These are phyloP conservation scores for Coffea humblotiana DNA, from an alignment of 305 asterid species.

Conservation along the genomic window DNA sequence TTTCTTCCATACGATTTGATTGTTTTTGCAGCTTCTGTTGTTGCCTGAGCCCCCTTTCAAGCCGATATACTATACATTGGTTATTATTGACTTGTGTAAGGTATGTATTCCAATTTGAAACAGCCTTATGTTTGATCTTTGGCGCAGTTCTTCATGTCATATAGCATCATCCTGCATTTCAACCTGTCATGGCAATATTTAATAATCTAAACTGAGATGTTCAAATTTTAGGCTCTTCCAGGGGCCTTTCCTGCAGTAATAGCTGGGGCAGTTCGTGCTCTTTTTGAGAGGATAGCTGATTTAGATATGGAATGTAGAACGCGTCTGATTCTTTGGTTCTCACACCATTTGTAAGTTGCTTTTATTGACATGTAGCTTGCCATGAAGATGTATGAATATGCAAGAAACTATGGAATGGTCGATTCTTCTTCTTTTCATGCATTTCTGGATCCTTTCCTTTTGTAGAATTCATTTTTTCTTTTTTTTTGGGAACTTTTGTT, in stretches of 20 bases:
- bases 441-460: not conserved
- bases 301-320: slow-evolving; percentile 97
- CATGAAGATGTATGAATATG: not conserved
- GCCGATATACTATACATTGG: slow-evolving; percentile 93
- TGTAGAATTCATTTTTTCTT: not conserved
- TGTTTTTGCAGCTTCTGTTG: slow-evolving; percentile 76
- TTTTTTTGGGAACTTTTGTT: not conserved
- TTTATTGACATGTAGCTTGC: not conserved
- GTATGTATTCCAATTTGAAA: slow-evolving; percentile 32
- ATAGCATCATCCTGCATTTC: not conserved
- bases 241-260: slow-evolving; percentile 99
- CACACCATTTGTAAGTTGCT: slow-evolving; percentile 92
- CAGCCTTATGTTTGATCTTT: not conserved
- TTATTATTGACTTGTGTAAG: slow-evolving; percentile 98
- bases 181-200: not conserved
- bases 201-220: slow-evolving; percentile 3
- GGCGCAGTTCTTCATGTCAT: not conserved
- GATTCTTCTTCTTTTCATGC: too few relatives aligned
- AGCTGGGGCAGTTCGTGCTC: slow-evolving; percentile 98
- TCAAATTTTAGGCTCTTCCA: slow-evolving; percentile 82
- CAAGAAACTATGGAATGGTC: not conserved
- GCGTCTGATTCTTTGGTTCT: slow-evolving; percentile 97
- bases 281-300: slow-evolving; percentile 88
- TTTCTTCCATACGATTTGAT: slow-evolving; percentile 5
- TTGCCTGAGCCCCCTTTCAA: slow-evolving; percentile 95